A percentile compares a stretch with the other conserved stretches of the same genome.
Conservation (phyloP, 106 monocot species). For the Allium fistulosum region DNA sequence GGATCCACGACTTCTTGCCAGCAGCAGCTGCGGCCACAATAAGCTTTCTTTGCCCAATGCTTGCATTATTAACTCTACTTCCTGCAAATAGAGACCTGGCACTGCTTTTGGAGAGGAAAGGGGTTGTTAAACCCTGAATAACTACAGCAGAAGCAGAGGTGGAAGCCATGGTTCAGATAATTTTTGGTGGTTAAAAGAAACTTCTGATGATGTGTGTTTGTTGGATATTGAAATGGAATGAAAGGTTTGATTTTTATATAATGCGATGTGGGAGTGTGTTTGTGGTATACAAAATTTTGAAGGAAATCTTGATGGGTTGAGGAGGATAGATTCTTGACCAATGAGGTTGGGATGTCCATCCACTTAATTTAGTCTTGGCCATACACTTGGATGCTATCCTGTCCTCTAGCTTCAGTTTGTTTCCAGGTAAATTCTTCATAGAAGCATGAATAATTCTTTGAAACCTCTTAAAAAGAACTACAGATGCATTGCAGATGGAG, state of each 20-base stretch:
- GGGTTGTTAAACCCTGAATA: constrained; percentile 55
- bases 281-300: constrained; percentile 5
- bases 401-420: not conserved
- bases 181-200: not conserved
- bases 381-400: constrained; percentile 4
- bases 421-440: too few relatives aligned
- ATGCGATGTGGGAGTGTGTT: not conserved
- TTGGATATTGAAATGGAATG: not conserved
- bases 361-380: constrained; percentile 9
- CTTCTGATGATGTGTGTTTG: not conserved
- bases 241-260: not conserved
- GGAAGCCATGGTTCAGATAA: constrained; percentile 44
- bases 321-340: constrained; percentile 85
- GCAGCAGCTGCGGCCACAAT: constrained; percentile 43
- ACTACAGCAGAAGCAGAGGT: constrained; percentile 35
- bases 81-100: constrained; percentile 19
- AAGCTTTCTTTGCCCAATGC: constrained; percentile 12
- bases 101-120: constrained; percentile 53
- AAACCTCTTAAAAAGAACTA: too few relatives aligned
- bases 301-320: constrained; percentile 31
- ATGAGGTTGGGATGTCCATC: constrained; percentile 58
- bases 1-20: constrained; percentile 90
- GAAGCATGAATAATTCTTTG: too few relatives aligned
- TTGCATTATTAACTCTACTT: not conserved
- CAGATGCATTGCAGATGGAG: too few relatives aligned